These are phyloP conservation scores for Citrus cavaleriei DNA, from an alignment of 345 rosid genomes.

Conservation along the genomic window DNA sequence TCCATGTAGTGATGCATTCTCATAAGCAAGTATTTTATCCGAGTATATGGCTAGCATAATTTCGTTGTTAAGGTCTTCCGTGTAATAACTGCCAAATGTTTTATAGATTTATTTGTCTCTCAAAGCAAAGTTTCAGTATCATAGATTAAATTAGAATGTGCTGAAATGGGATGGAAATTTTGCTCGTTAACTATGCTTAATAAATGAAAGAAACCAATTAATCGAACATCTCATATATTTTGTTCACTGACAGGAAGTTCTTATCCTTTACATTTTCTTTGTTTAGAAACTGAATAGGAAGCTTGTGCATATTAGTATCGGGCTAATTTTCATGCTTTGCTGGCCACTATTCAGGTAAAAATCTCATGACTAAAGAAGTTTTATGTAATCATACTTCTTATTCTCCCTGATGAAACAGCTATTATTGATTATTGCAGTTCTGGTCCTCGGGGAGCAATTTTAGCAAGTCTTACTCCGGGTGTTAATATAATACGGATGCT, in stretches of 20 bases:
- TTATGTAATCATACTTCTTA: neutral
- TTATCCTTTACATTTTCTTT: slow-evolving; percentile 11
- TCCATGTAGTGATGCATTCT: neutral
- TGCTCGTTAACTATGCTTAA: neutral
- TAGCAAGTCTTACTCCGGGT: slow-evolving; percentile 71
- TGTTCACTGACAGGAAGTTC: slow-evolving; percentile 1
- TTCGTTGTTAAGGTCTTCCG: neutral
- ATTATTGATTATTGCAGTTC: slow-evolving; percentile 46
- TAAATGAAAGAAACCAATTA: neutral
- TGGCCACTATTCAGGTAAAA: slow-evolving; percentile 76
- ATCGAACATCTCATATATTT: neutral
- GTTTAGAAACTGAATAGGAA: slow-evolving; percentile 69
- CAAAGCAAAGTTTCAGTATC: neutral
- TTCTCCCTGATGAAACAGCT: slow-evolving; percentile 12
- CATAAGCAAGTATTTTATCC: neutral
- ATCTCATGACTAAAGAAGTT: slow-evolving; percentile 13
- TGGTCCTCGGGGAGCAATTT: slow-evolving; percentile 68
- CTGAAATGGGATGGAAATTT: neutral
- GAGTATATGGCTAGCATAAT: neutral
- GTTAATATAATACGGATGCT: slow-evolving; percentile 67
- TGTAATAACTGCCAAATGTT: neutral
- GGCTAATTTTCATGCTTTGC: slow-evolving; percentile 85
- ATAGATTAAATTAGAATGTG: neutral
- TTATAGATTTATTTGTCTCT: neutral
- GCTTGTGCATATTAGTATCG: slow-evolving; percentile 85